Percentiles rank a stretch among this genome's conserved stretches.
Conservation (phyloP, 2,329 filamentous ascomycete species). For the Orbilia blumenaviensis region DNA sequence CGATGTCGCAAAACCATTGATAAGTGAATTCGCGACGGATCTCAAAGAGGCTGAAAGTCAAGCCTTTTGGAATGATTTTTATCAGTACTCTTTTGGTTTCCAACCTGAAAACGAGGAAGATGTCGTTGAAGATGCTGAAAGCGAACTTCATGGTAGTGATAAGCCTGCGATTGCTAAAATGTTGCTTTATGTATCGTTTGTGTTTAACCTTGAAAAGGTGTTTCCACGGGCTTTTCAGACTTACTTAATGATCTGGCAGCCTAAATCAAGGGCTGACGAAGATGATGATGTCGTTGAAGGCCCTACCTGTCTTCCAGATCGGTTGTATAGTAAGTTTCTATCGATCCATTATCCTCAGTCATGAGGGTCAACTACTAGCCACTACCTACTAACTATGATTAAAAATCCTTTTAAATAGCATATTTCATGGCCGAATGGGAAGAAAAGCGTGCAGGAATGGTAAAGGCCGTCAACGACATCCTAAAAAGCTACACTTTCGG, state of each 20-base stretch:
- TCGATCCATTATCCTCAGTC: not conserved
- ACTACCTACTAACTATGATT: too few relatives aligned
- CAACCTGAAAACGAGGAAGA: constrained; percentile 12
- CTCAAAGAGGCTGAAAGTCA: constrained; percentile 24
- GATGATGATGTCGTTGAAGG: constrained; percentile 27
- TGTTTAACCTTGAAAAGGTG: constrained; percentile 37
- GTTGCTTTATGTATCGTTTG: constrained; percentile 39
- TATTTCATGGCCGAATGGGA: constrained; percentile 53
- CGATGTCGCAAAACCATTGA: constrained; percentile 35
- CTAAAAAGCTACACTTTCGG: constrained; percentile 43
- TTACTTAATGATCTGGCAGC: constrained; percentile 46
- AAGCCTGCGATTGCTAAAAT: constrained; percentile 32
- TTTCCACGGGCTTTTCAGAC: constrained; percentile 33
- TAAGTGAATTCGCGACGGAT: constrained; percentile 19
- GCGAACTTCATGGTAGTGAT: constrained; percentile 6
- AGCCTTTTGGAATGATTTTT: constrained; percentile 32
- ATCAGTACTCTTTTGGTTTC: constrained; percentile 4
- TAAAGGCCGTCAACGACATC: constrained; percentile 10
- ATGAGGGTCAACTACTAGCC: not conserved
- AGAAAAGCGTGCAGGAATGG: constrained; percentile 20
- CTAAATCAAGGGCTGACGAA: constrained; percentile 11
- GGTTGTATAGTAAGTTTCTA: constrained; percentile 27
- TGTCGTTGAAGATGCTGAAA: not conserved
- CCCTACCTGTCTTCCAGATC: constrained; percentile 34
- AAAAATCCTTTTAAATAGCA: not conserved